Evolutionary conservation across 495 filamentous ascomycete species (phyloP), one percentile per base, ranked within the genome.

Genomic region (Recurvomyces mirabilis): DNA sequence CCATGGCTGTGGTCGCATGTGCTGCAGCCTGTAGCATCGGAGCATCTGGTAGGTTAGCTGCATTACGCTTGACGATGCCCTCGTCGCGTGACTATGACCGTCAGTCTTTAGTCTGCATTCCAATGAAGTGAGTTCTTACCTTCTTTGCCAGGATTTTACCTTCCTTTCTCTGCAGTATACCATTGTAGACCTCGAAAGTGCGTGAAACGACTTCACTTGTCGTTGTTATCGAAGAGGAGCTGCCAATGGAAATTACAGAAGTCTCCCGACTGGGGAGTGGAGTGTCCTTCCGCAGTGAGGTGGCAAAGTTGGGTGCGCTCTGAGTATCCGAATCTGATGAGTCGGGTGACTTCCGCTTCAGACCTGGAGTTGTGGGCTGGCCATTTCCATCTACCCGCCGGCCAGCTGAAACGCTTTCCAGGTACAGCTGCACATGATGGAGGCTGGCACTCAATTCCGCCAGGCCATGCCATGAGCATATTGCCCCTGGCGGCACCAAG

Each of bases 401-500:
- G 5, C 14, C 15, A 20, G 14, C 34, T 19, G 14, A 3, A 20
- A 37, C 23, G 23, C 13, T 37, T 17, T 66, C 57, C 13, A 66
- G 34, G 44, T 66, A 65, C 5, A 41, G 38, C 33, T 66, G 63
- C 10, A 66, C 49, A 13, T 52, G 31, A 24, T 59, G 45, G 4
- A 66, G 52, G 24, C 51, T 59, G 1, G 32, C 15, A 1, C 30
- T 25, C 6, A 66, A 53, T 36, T 66, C 63, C 11, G 44, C 28
- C 1, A 65, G 0, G 29, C 17, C 18, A 39, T 66, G 64, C 64
- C 64, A 66, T 1, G 53, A 59, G 29, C 51, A 47, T 9, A 56
- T 54, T 38, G 17, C 32, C 28, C 7, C 21, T 6, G 1, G 42
- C 28, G 15, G 25, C 21, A 21, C 19, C 6, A 20, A 21, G 17